A percentile compares a stretch with the other conserved stretches of the same genome.
Conservation (phyloP, 2,329 filamentous ascomycete species). For the Coniochaeta ligniaria region DNA sequence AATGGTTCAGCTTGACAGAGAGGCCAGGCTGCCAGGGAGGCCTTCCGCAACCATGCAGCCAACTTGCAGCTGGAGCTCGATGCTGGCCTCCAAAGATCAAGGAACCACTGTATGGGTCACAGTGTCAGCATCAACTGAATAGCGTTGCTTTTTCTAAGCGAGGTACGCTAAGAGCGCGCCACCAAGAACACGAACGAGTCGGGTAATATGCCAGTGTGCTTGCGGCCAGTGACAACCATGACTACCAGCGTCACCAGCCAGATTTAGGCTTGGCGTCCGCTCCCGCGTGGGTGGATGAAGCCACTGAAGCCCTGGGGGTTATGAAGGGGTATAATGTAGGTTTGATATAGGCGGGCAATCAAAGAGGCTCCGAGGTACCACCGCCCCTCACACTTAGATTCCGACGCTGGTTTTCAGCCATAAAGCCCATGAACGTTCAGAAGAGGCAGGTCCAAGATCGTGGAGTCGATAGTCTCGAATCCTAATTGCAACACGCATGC, state of each 20-base stretch:
- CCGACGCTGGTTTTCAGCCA: background rate
- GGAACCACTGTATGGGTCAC: background rate
- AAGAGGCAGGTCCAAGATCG: background rate
- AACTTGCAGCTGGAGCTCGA: background rate
- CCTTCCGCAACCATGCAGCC: background rate
- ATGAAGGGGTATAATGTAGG: background rate
- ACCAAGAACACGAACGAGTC: background rate
- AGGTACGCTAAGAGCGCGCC: background rate
- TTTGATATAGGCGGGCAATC: constrained; percentile 19
- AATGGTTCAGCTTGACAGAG: no score
- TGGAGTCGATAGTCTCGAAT: background rate
- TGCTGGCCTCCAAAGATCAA: background rate
- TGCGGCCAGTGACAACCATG: background rate
- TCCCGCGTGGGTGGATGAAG: background rate
- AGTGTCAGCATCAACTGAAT: background rate
- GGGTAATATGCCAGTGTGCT: background rate
- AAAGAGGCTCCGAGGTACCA: constrained; percentile 24
- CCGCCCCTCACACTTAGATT: constrained; percentile 14
- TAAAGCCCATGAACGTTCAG: background rate
- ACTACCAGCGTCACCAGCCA: background rate
- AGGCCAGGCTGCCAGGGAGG: no score
- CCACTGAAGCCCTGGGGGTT: background rate
- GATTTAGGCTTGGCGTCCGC: background rate
- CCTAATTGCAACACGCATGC: background rate
- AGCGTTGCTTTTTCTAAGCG: background rate